These are phyloP conservation scores for Sanghuangporus baumii DNA, from an alignment of 1,284 basidiomycete species.

Conservation along the genomic window DNA sequence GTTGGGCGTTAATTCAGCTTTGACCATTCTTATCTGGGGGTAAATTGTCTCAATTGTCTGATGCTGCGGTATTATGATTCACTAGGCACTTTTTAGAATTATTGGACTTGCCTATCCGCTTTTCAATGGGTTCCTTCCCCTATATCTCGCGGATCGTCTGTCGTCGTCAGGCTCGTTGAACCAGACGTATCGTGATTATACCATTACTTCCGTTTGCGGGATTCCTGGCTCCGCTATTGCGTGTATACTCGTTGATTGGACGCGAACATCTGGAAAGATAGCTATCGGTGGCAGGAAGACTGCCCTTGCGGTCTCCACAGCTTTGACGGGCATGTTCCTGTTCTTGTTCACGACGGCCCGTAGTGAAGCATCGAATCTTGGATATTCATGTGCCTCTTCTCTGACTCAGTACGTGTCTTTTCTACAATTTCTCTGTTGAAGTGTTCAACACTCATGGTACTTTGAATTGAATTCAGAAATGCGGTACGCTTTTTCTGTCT, in stretches of 20 bases:
- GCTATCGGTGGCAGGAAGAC: slow-evolving; percentile 44
- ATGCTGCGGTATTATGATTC: not conserved
- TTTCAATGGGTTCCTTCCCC: slow-evolving; percentile 46
- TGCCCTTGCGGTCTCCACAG: slow-evolving; percentile 45
- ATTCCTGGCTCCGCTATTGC: slow-evolving; percentile 56
- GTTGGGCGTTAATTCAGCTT: slow-evolving; percentile 44
- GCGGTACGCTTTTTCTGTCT: slow-evolving; percentile 24
- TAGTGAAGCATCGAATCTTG: slow-evolving; percentile 42
- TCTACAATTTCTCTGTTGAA: not conserved
- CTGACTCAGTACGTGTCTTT: slow-evolving; percentile 38
- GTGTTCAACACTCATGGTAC: not conserved
- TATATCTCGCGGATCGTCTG: slow-evolving; percentile 43
- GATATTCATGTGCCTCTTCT: slow-evolving; percentile 47
- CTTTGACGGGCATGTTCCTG: slow-evolving; percentile 49
- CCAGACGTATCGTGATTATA: slow-evolving; percentile 44
- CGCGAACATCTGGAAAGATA: slow-evolving; percentile 28
- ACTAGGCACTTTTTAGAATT: slow-evolving; percentile 26
- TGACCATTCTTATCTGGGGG: slow-evolving; percentile 53
- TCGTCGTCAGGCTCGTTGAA: slow-evolving; percentile 26
- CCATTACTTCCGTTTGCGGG: slow-evolving; percentile 43
- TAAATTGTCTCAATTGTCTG: slow-evolving; percentile 16
- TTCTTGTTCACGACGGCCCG: slow-evolving; percentile 56
- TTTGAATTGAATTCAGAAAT: slow-evolving; percentile 24
- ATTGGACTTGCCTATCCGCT: slow-evolving; percentile 61
- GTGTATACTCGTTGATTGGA: slow-evolving; percentile 48